These are phyloP conservation scores for Aspergillus sp. DNA, from an alignment of 2,329 filamentous ascomycete genomes.

Conservation along the genomic window DNA sequence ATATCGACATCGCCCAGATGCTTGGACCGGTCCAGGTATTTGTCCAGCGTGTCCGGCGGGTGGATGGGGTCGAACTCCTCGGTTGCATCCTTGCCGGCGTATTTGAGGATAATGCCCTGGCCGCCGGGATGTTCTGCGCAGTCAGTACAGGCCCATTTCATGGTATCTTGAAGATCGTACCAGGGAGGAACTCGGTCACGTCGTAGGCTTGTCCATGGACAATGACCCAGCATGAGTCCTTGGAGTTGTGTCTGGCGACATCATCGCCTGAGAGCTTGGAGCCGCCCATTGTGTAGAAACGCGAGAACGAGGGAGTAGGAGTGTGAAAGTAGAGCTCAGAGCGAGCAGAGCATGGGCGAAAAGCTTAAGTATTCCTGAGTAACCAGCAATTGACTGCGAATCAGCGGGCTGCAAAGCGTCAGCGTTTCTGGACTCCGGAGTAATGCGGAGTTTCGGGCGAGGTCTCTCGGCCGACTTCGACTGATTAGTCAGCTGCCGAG, in stretches of 20 bases:
- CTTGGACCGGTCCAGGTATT: constrained; percentile 16
- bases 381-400: too few species aligned
- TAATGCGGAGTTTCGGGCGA: too few species aligned
- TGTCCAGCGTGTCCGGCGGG: constrained; percentile 16
- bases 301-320: too few species aligned
- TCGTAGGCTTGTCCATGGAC: constrained; percentile 45
- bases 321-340: too few species aligned
- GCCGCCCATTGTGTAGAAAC: too few species aligned
- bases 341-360: too few species aligned
- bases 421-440: too few species aligned
- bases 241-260: constrained; percentile 40
- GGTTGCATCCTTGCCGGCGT: constrained; percentile 28
- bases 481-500: too few species aligned
- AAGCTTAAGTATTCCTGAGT: too few species aligned
- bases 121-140: constrained; percentile 29
- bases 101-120: constrained; percentile 21
- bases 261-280: constrained; percentile 40
- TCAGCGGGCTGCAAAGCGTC: too few species aligned
- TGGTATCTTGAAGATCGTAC: neutral
- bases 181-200: constrained; percentile 28
- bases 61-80: constrained; percentile 28
- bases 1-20: constrained; percentile 2
- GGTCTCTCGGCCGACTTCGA: too few species aligned
- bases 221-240: constrained; percentile 44
- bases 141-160: constrained; percentile 10